Evolutionary conservation across 495 filamentous ascomycete genomes (phyloP).

Genomic region (Hyaloscypha variabilis): DNA sequence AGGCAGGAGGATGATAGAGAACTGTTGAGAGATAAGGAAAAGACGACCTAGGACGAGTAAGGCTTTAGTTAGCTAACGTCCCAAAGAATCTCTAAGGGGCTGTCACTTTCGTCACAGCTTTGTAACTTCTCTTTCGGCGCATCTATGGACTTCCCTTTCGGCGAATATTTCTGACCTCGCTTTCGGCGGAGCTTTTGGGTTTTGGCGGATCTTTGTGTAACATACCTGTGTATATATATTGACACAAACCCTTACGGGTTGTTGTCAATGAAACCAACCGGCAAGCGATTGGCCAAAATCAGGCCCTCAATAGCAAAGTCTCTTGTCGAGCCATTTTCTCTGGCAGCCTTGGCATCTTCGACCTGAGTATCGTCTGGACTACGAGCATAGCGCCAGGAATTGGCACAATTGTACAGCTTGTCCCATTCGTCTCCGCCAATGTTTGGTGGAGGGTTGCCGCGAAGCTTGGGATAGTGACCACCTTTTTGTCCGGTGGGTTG

Average conservation of each 20-base stretch:
- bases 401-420: not conserved
- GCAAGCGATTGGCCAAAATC: not conserved
- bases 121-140: too few relatives aligned
- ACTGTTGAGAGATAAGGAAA: conserved; percentile 19
- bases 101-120: too few relatives aligned
- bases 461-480: not conserved
- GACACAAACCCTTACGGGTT: not conserved
- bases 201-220: too few relatives aligned
- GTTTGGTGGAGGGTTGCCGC: not conserved
- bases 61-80: too few relatives aligned
- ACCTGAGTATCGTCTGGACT: not conserved
- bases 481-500: not conserved
- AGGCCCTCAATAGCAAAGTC: not conserved
- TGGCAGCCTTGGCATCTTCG: not conserved
- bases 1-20: not conserved
- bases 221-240: too few relatives aligned
- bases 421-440: not conserved
- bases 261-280: not conserved
- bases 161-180: too few relatives aligned
- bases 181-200: too few relatives aligned
- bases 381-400: not conserved
- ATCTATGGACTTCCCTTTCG: too few relatives aligned
- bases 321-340: not conserved
- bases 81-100: too few relatives aligned
- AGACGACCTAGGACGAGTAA: too few relatives aligned